Base-by-base conservation (phyloP, 768 basidiomycete species). In the Terana coerulea region DNA sequence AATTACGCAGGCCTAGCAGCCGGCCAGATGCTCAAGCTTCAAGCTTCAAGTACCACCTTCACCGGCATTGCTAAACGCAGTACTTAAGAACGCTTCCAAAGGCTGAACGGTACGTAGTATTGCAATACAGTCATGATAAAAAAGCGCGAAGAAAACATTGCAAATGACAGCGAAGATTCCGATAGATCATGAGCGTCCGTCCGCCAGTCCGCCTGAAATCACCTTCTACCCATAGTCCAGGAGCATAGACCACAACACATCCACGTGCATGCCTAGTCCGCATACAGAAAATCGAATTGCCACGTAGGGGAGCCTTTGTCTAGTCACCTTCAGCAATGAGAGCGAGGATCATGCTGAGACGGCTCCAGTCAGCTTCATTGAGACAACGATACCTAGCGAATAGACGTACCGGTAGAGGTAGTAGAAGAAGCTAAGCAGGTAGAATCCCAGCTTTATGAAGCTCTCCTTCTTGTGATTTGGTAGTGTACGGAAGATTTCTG, bases 401-500 rank as follows among this genome's bases (percentile, higher is more conserved):
- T 22, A n/a, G 28, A 64, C 90, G 51, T 59, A 91, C 91, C 88
- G 78, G 64, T 93, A 93, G 59, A 93, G 83, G 63, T 93, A 93
- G 69, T 89, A 91, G 77, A 92, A 91, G 76, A 91, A 91, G 50
- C 90, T 91, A 51, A 93, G 75, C 57, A 93, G 82, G 67, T 92
- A 95, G 72, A 93, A 93, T 10, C 91, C 93, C 49, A 97, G 85
- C 73, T 95, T 97, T 70, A 94, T 78, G 64, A 97, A 95, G 60
- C 86, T 86, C 73, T 95, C 95, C 65, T 92, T 97, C 75, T 99
- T 99, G 73, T 98, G 97, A 34, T 79, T 83, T 12, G 87, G 81
- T 41, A 98, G 72, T 51, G 95, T 93, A 59, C 97, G 82, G 80
- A 99, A 99, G 59, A 98, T 99, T 73, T 99, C 97, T 21, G 95